phyloP scores from a whole-genome alignment of 805 yeast species.

The Pichia exigua region DNA sequence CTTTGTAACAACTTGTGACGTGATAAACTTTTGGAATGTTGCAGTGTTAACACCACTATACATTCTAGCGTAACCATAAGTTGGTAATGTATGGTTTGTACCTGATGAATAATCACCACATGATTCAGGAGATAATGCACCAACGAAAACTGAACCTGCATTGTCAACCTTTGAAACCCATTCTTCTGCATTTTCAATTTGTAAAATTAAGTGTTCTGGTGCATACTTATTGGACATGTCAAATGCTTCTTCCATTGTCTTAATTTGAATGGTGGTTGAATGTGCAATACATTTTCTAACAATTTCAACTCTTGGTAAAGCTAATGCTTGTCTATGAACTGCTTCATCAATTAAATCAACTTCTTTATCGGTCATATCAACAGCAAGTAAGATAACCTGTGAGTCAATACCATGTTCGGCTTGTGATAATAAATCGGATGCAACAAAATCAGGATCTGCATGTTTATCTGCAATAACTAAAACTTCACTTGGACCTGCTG shows the following conservation, averaged over 20 bases:
- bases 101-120: slow-evolving; percentile 98
- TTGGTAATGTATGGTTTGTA: slow-evolving; percentile 96
- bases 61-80: slow-evolving; percentile 96
- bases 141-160: slow-evolving; percentile 97
- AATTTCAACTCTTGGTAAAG: slow-evolving; percentile 86
- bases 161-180: slow-evolving; percentile 72
- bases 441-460: slow-evolving; percentile 93
- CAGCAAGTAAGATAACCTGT: slow-evolving; percentile 88
- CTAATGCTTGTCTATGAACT: slow-evolving; percentile 73
- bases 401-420: slow-evolving; percentile 99
- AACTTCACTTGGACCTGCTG: slow-evolving; percentile 99
- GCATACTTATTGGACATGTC: slow-evolving; percentile 86
- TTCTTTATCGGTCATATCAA: slow-evolving; percentile 53
- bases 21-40: slow-evolving; percentile 90
- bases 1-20: slow-evolving; percentile 83
- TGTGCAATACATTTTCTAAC: slow-evolving; percentile 89
- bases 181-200: slow-evolving; percentile 67
- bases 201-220: slow-evolving; percentile 95
- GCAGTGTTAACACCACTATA: slow-evolving; percentile 96
- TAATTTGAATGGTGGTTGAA: slow-evolving; percentile 71
- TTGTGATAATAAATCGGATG: slow-evolving; percentile 92
- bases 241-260: slow-evolving; percentile 70
- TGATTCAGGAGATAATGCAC: slow-evolving; percentile 92
- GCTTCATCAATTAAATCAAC: slow-evolving; percentile 70
- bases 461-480: slow-evolving; percentile 84